phyloP scores from a whole-genome alignment of 2,329 filamentous ascomycete genomes.

The Claviceps sp. region DNA sequence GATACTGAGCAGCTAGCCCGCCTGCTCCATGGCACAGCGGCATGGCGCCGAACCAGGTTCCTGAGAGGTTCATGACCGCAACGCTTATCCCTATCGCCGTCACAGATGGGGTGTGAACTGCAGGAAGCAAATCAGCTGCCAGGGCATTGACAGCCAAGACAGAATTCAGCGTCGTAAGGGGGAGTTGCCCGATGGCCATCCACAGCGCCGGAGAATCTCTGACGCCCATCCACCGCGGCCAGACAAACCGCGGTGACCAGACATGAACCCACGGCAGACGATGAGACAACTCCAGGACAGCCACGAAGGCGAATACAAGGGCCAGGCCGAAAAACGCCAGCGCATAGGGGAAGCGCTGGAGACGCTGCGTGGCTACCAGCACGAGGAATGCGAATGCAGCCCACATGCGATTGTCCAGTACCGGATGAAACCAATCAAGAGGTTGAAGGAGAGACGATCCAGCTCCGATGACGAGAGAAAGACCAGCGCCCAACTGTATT shows the following conservation, averaged over 20 bases:
- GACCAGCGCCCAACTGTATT: conserved; percentile 83
- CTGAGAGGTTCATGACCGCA: conserved; percentile 66
- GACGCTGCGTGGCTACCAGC: conserved; percentile 54
- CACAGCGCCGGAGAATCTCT: conserved; percentile 23
- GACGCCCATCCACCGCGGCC: conserved; percentile 19
- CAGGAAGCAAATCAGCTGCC: conserved; percentile 61
- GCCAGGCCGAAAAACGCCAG: conserved; percentile 58
- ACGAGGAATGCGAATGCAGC: conserved; percentile 58
- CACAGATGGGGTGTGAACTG: conserved; percentile 52
- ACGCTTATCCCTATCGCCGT: conserved; percentile 74
- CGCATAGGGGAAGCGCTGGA: conserved; percentile 62
- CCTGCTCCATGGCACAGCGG: conserved; percentile 89
- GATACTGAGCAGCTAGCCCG: conserved; percentile 78
- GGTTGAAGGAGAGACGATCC: conserved; percentile 54
- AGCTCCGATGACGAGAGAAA: conserved; percentile 69
- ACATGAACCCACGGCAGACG: conserved; percentile 38
- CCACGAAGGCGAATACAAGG: conserved; percentile 45
- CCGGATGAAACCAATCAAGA: conserved; percentile 53
- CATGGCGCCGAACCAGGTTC: conserved; percentile 91
- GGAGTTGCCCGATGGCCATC: conserved; percentile 73
- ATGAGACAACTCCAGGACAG: conserved; percentile 18
- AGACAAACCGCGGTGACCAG: conserved; percentile 43
- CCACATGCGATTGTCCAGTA: conserved; percentile 69
- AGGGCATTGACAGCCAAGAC: conserved; percentile 78
- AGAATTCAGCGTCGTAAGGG: conserved; percentile 84